Evolutionary conservation across 2,329 filamentous ascomycete genomes (phyloP).

Genomic region (Sporothrix pallida): DNA sequence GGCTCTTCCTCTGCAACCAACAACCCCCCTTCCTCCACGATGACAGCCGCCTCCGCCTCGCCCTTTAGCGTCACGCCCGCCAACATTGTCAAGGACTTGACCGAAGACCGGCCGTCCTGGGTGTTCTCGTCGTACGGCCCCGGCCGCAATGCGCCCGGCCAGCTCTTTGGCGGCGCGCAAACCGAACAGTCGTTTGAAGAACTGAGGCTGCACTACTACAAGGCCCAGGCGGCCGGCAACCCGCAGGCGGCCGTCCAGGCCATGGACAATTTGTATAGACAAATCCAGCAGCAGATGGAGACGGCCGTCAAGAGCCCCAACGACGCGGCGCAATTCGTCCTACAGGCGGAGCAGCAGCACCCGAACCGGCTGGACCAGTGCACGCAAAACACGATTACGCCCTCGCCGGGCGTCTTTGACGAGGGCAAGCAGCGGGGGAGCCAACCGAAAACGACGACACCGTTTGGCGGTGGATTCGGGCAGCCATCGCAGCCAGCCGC

Average conservation of each 20-base stretch:
- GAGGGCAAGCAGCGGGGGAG: slow-evolving; percentile 45
- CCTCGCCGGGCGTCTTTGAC: slow-evolving; percentile 53
- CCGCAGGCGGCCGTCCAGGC: slow-evolving; percentile 61
- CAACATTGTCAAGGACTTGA: slow-evolving; percentile 69
- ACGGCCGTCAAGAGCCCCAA: slow-evolving; percentile 71
- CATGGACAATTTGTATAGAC: slow-evolving; percentile 65
- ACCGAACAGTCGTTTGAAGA: slow-evolving; percentile 91
- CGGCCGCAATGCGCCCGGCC: slow-evolving; percentile 74
- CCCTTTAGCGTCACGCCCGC: slow-evolving; percentile 62
- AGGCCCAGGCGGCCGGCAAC: slow-evolving; percentile 65
- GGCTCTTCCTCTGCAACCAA: background rate
- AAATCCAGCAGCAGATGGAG: slow-evolving; percentile 73
- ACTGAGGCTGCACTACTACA: slow-evolving; percentile 75
- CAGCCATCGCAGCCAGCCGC: slow-evolving; percentile 41
- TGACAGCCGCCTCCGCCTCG: slow-evolving; percentile 32
- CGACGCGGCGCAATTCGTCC: slow-evolving; percentile 73
- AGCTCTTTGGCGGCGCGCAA: slow-evolving; percentile 79
- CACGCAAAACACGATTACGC: slow-evolving; percentile 52
- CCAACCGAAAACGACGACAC: slow-evolving; percentile 20
- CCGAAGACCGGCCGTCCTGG: slow-evolving; percentile 77
- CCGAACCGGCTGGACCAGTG: slow-evolving; percentile 75
- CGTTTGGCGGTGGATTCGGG: slow-evolving; percentile 39
- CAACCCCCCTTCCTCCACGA: background rate
- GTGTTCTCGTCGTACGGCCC: slow-evolving; percentile 87
- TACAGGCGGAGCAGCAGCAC: slow-evolving; percentile 69